Conservation (phyloP, 2,329 filamentous ascomycete genomes). For the Fusarium abutilonis region DNA sequence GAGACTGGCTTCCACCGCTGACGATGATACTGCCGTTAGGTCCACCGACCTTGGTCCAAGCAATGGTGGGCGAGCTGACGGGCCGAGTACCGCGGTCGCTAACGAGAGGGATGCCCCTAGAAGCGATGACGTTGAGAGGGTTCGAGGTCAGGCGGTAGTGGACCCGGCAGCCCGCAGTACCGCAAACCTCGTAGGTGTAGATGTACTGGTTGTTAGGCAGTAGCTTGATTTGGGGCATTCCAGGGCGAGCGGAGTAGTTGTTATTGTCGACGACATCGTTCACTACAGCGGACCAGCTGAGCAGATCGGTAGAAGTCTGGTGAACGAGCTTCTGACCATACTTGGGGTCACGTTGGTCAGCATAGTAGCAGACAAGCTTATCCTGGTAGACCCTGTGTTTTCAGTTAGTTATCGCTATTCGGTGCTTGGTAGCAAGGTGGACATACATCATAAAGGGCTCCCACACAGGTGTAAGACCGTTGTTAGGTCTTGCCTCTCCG, state of each 20-base stretch:
- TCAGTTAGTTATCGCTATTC: not conserved
- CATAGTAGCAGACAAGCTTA: slow-evolving; percentile 73
- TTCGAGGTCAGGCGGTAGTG: slow-evolving; percentile 56
- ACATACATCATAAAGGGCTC: slow-evolving; percentile 71
- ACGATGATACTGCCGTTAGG: slow-evolving; percentile 58
- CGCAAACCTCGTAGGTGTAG: slow-evolving; percentile 71
- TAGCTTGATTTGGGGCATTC: slow-evolving; percentile 70
- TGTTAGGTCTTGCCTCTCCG: slow-evolving; percentile 67
- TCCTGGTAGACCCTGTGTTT: slow-evolving; percentile 60
- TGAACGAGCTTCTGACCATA: slow-evolving; percentile 76
- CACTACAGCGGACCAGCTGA: slow-evolving; percentile 66
- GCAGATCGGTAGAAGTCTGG: slow-evolving; percentile 67
- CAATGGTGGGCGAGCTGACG: slow-evolving; percentile 56
- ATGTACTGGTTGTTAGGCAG: slow-evolving; percentile 65
- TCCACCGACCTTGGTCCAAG: slow-evolving; percentile 56
- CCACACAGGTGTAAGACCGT: slow-evolving; percentile 75
- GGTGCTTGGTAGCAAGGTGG: fast-evolving
- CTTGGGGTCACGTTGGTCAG: slow-evolving; percentile 70
- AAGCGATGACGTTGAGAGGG: slow-evolving; percentile 51
- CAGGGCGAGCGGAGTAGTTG: slow-evolving; percentile 70
- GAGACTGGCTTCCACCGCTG: slow-evolving; percentile 51
- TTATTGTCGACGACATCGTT: slow-evolving; percentile 66
- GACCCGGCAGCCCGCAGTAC: slow-evolving; percentile 52
- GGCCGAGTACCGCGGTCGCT: slow-evolving; percentile 49
- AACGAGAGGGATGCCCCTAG: slow-evolving; percentile 47